Percentiles rank a stretch among this genome's conserved stretches.
Conservation (phyloP, 495 filamentous ascomycete species). For the Peziza echinospora region DNA sequence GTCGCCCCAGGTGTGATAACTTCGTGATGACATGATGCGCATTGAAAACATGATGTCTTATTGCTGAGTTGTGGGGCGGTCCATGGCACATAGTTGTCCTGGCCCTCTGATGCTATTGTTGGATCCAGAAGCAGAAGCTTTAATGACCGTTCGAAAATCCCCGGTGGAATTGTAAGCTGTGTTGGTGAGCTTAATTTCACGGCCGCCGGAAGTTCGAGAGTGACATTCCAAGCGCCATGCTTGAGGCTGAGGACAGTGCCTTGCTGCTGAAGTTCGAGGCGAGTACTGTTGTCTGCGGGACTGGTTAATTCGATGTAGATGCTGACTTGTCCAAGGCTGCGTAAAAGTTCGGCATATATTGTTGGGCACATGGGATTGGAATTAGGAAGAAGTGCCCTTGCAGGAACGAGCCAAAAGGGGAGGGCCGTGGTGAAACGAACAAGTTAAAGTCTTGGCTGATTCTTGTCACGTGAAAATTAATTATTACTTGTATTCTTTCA, state of each 20-base stretch:
- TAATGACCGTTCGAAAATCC: not conserved
- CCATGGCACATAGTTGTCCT: conserved; percentile 39
- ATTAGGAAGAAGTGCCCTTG: too few species aligned
- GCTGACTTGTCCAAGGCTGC: conserved; percentile 23
- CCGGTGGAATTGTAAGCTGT: not conserved
- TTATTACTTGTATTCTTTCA: too few species aligned
- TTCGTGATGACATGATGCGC: conserved; percentile 34
- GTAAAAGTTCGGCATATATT: conserved; percentile 11
- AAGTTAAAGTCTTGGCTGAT: too few species aligned
- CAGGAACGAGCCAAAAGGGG: too few species aligned
- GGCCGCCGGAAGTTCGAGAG: not conserved
- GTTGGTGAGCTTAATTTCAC: not conserved
- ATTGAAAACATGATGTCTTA: conserved; percentile 29
- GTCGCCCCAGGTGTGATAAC: conserved; percentile 27
- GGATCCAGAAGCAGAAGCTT: not conserved
- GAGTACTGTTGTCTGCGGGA: not conserved
- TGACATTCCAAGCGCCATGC: not conserved
- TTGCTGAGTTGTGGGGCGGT: conserved; percentile 36
- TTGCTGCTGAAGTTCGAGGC: not conserved
- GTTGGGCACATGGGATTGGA: not conserved
- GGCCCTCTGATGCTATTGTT: not conserved
- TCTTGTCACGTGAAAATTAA: too few species aligned
- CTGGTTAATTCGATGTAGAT: not conserved
- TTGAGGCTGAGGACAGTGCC: not conserved
- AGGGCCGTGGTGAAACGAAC: too few species aligned